Percentiles rank a stretch among this genome's conserved stretches.
phyloP scores from a whole-genome alignment of 78 protist species.

The Dictyostelium citrinum region DNA sequence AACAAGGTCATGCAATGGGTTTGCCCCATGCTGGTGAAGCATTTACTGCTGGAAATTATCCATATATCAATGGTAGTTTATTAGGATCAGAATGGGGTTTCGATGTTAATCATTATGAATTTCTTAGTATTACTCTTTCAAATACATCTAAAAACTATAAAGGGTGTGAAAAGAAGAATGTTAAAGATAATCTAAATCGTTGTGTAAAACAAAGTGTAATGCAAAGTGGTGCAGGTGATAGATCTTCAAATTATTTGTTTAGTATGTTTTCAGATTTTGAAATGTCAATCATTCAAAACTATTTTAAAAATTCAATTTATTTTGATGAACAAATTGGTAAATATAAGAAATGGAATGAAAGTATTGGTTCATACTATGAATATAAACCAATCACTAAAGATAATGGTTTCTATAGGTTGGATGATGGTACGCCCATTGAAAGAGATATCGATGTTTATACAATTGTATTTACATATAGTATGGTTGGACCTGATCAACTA shows the following conservation, averaged over 20 bases:
- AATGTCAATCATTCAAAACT: not conserved
- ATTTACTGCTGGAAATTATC: not conserved
- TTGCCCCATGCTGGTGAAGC: not conserved
- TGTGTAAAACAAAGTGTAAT: slow-evolving; percentile 8
- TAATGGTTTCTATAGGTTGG: not conserved
- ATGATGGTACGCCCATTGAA: not conserved
- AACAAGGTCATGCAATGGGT: slow-evolving; percentile 44
- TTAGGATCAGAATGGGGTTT: slow-evolving; percentile 28
- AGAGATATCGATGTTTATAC: slow-evolving; percentile 24
- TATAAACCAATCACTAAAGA: not conserved
- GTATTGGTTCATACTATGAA: not conserved
- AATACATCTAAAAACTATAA: not conserved
- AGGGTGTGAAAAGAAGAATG: not conserved
- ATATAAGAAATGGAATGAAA: slow-evolving; percentile 10
- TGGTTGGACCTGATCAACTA: not conserved
- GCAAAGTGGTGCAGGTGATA: slow-evolving; percentile 31
- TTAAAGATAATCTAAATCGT: not conserved
- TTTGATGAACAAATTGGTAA: not conserved
- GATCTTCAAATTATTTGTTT: slow-evolving; percentile 15
- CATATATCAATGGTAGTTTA: not conserved
- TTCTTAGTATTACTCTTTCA: slow-evolving; percentile 2
- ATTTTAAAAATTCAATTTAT: not conserved
- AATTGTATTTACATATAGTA: not conserved
- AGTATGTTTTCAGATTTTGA: slow-evolving; percentile 37
- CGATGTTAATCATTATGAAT: not conserved